A percentile compares a stretch with the other conserved stretches of the same genome.
phyloP scores from a whole-genome alignment of 2,329 filamentous ascomycete species.

The Talaromyces sp. region DNA sequence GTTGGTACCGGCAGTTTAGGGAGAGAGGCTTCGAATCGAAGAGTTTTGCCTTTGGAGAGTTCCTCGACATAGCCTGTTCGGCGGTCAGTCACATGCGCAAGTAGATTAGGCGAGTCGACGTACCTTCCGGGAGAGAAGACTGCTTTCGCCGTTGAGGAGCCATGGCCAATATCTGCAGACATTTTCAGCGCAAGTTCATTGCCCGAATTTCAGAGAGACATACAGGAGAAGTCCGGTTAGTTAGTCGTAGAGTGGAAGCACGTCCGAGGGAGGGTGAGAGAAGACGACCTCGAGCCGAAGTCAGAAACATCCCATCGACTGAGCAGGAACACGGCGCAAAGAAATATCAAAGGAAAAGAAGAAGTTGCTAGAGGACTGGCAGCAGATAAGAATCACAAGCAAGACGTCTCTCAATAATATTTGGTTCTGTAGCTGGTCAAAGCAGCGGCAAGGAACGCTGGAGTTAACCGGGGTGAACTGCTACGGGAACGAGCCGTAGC shows the following conservation, averaged over 20 bases:
- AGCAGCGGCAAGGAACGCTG: neutral
- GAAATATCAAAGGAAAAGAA: neutral
- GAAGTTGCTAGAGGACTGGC: neutral
- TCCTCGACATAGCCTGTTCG: slow-evolving; percentile 61
- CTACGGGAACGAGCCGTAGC: slow-evolving; percentile 9
- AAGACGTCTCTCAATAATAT: neutral
- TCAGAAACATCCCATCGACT: slow-evolving; percentile 42
- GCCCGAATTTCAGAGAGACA: neutral
- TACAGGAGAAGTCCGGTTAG: slow-evolving; percentile 28
- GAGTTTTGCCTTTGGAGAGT: slow-evolving; percentile 59
- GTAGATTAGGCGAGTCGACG: slow-evolving; percentile 19
- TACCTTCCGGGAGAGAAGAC: slow-evolving; percentile 47
- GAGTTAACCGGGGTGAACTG: slow-evolving; percentile 12
- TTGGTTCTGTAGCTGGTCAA: neutral
- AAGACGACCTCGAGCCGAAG: slow-evolving; percentile 43
- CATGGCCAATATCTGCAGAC: slow-evolving; percentile 38
- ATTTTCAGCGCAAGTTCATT: neutral
- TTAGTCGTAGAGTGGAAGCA: slow-evolving; percentile 33
- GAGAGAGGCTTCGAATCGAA: slow-evolving; percentile 64
- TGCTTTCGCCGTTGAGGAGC: slow-evolving; percentile 39
- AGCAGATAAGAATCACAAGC: slow-evolving; percentile 8
- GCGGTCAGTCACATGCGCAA: neutral
- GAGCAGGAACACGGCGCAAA: slow-evolving; percentile 1
- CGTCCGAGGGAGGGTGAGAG: slow-evolving; percentile 37
- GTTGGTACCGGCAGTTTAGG: slow-evolving; percentile 60